Percentiles rank a stretch among this genome's conserved stretches.
phyloP scores from a whole-genome alignment of 2,329 filamentous ascomycete species.

The Trichophyton rubrum region DNA sequence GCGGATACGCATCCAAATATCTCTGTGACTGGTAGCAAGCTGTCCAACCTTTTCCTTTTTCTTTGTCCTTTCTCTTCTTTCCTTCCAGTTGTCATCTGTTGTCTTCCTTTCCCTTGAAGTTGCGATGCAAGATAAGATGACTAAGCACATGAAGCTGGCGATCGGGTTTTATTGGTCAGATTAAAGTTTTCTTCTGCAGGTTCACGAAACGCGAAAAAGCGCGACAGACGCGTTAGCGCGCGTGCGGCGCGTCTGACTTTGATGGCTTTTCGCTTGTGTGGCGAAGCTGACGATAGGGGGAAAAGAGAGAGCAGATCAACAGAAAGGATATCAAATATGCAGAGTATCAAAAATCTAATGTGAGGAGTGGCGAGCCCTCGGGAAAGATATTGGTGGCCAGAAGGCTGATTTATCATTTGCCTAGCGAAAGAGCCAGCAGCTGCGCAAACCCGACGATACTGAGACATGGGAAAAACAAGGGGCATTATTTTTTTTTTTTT shows the following conservation, averaged over 20 bases:
- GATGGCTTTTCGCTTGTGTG: background rate
- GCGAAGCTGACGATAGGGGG: background rate
- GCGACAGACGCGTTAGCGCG: conserved; percentile 2
- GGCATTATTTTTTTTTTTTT: background rate
- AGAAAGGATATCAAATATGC: background rate
- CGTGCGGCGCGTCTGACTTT: background rate
- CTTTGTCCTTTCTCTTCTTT: background rate
- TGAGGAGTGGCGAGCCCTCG: background rate
- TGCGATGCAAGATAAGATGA: background rate
- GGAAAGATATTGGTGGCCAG: background rate
- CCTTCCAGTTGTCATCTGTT: background rate
- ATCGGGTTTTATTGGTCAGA: background rate
- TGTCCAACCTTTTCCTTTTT: background rate
- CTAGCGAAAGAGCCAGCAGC: background rate
- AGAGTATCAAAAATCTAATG: background rate
- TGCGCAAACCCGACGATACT: background rate
- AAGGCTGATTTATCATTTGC: background rate
- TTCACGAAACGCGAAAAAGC: conserved; percentile 2
- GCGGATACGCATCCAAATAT: no score
- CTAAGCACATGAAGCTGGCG: background rate
- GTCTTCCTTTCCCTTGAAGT: background rate
- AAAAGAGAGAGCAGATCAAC: no score
- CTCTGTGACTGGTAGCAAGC: background rate
- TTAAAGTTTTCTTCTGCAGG: background rate
- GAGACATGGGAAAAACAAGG: background rate